These are phyloP conservation scores for Termitomyces sp. DNA, from an alignment of 768 basidiomycete species.

Conservation along the genomic window DNA sequence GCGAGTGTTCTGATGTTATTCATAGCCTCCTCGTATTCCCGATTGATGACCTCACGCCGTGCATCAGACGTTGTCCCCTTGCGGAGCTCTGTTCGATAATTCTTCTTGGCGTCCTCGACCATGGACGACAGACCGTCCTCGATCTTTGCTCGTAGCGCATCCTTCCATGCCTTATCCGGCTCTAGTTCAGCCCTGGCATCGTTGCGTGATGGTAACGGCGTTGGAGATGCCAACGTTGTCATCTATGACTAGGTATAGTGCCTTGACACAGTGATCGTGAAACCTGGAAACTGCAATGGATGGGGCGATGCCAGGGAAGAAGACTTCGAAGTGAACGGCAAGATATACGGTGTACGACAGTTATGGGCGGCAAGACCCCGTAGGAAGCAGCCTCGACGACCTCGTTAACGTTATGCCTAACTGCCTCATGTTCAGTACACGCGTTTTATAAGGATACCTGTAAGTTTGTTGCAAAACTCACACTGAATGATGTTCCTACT, in stretches of 20 bases:
- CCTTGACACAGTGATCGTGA: conserved; percentile 6
- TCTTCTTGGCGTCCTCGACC: conserved; percentile 60
- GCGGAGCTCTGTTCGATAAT: conserved; percentile 45
- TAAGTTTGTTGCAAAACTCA: conserved; percentile 17
- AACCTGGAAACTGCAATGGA: conserved; percentile 1
- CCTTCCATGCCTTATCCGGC: conserved; percentile 54
- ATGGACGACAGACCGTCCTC: conserved; percentile 35
- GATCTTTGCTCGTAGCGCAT: conserved; percentile 38
- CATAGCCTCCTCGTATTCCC: conserved; percentile 37
- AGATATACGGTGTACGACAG: conserved; percentile 17
- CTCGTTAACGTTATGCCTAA: conserved; percentile 38
- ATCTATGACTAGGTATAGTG: conserved; percentile 23
- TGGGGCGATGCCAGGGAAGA: conserved; percentile 11
- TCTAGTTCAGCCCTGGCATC: conserved; percentile 33
- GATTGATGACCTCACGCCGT: conserved; percentile 27
- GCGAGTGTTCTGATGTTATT: conserved; percentile 37
- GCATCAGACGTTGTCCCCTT: conserved; percentile 27
- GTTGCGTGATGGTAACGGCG: conserved; percentile 14
- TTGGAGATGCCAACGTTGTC: conserved; percentile 26
- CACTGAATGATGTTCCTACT: conserved; percentile 12
- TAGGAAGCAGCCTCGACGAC: conserved; percentile 17
- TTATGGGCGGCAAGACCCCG: conserved; percentile 14
- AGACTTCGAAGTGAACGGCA: conserved; percentile 6
- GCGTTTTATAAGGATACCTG: conserved; percentile 28
- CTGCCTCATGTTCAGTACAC: conserved; percentile 56